phyloP scores from a whole-genome alignment of 2,329 filamentous ascomycete species.

The Cryphonectria parasitica region DNA sequence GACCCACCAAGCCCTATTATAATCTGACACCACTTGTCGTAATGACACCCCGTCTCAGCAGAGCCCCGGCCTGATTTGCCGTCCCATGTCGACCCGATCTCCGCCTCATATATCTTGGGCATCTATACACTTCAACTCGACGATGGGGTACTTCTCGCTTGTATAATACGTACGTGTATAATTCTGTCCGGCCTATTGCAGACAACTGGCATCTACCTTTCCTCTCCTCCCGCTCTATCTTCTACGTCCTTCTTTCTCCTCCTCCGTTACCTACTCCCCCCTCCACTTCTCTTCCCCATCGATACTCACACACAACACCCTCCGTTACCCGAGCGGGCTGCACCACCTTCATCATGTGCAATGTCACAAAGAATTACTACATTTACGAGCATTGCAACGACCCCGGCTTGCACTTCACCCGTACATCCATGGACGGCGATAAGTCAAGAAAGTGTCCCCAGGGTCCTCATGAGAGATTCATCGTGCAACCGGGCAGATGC shows the following conservation, averaged over 20 bases:
- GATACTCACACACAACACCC: too few species aligned
- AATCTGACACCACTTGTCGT: conserved; percentile 23
- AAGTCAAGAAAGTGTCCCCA: conserved; percentile 61
- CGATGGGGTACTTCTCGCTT: not conserved
- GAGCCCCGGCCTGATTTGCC: conserved; percentile 8
- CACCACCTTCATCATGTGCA: conserved; percentile 51
- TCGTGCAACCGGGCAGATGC: conserved; percentile 68
- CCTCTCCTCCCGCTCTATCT: not conserved
- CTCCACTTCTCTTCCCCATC: not conserved
- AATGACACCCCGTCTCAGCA: conserved; percentile 13
- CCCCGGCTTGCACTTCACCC: conserved; percentile 72
- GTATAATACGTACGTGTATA: not conserved
- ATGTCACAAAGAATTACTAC: conserved; percentile 77
- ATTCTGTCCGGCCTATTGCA: not conserved
- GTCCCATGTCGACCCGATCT: conserved; percentile 18
- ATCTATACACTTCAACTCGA: not conserved
- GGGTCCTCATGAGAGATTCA: conserved; percentile 74
- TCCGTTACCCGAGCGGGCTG: not conserved
- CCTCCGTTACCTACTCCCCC: not conserved
- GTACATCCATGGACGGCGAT: conserved; percentile 69
- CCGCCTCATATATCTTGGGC: conserved; percentile 22
- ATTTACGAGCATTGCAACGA: conserved; percentile 74
- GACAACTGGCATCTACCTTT: not conserved
- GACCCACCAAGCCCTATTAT: conserved; percentile 22
- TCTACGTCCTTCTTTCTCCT: not conserved